phyloP scores from a whole-genome alignment of 1,284 basidiomycete genomes.

The Cryptococcus wingfieldii region DNA sequence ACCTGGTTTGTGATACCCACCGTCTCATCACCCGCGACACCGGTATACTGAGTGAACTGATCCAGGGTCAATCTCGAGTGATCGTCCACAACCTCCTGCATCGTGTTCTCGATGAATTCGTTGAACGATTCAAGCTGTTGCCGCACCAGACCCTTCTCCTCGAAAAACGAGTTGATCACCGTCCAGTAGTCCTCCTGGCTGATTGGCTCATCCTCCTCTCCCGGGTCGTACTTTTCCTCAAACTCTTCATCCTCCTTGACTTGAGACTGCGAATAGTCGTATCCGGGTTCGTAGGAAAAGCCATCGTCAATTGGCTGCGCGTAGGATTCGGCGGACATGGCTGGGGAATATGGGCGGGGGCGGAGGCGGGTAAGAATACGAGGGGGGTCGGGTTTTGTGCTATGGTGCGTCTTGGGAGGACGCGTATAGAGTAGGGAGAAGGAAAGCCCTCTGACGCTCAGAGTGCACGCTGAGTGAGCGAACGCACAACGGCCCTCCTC shows the following conservation, averaged over 20 bases:
- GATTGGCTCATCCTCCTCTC: slow-evolving; percentile 64
- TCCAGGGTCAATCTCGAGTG: slow-evolving; percentile 89
- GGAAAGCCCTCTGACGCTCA: too few species aligned
- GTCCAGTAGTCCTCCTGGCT: slow-evolving; percentile 94
- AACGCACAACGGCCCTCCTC: too few species aligned
- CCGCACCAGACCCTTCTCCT: slow-evolving; percentile 93
- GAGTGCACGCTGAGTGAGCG: too few species aligned
- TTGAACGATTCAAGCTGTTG: slow-evolving; percentile 99
- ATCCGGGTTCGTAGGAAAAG: slow-evolving; percentile 33
- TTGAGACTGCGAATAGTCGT: slow-evolving; percentile 22
- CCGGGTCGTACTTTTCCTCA: slow-evolving; percentile 35
- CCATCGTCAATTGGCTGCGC: slow-evolving; percentile 22
- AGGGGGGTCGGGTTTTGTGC: too few species aligned
- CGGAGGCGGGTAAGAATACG: background rate
- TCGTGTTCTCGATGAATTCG: slow-evolving; percentile 99
- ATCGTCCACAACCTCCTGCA: slow-evolving; percentile 99
- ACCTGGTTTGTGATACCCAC: slow-evolving; percentile 37
- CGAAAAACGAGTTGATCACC: slow-evolving; percentile 93
- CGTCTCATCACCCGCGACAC: slow-evolving; percentile 67
- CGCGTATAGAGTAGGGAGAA: too few species aligned
- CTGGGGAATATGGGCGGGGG: background rate
- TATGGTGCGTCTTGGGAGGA: too few species aligned
- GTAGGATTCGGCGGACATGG: background rate
- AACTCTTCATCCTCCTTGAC: slow-evolving; percentile 13
- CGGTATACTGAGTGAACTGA: slow-evolving; percentile 92